A percentile compares a stretch with the other conserved stretches of the same genome.
Evolutionary conservation across 805 yeast species (phyloP).

Genomic region (Monosporozyma siamensis): DNA sequence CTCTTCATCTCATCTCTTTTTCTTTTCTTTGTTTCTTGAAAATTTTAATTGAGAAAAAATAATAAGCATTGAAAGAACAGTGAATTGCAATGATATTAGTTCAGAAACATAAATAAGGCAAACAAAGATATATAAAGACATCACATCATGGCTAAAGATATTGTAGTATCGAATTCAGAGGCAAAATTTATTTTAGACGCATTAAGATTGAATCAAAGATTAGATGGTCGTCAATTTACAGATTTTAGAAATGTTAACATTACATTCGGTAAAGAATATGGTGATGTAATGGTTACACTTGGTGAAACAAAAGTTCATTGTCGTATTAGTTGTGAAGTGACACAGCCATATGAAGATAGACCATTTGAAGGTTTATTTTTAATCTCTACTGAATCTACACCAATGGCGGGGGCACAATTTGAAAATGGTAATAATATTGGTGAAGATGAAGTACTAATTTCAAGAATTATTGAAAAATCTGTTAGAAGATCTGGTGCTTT

Average conservation of each 20-base stretch:
- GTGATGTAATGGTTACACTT: conserved; percentile 67
- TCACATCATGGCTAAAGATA: conserved; percentile 45
- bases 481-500: conserved; percentile 83
- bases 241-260: conserved; percentile 62
- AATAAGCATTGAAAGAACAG: no score
- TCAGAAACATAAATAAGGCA: no score
- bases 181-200: conserved; percentile 51
- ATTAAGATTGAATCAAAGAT: conserved; percentile 50
- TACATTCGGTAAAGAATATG: conserved; percentile 58
- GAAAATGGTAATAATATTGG: conserved; percentile 60
- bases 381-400: conserved; percentile 76
- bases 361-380: conserved; percentile 89
- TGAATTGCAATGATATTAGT: no score
- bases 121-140: no score
- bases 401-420: conserved; percentile 83
- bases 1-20: no score
- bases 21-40: no score
- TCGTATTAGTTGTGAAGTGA: conserved; percentile 62
- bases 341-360: conserved; percentile 76
- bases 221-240: conserved; percentile 60
- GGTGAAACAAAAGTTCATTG: conserved; percentile 53
- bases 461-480: conserved; percentile 83
- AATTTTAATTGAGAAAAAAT: no score
- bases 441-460: conserved; percentile 73
- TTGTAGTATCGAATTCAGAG: conserved; percentile 58